Evolutionary conservation across 805 yeast species (phyloP).

Genomic region (Wilhelminamyces savonicus): DNA sequence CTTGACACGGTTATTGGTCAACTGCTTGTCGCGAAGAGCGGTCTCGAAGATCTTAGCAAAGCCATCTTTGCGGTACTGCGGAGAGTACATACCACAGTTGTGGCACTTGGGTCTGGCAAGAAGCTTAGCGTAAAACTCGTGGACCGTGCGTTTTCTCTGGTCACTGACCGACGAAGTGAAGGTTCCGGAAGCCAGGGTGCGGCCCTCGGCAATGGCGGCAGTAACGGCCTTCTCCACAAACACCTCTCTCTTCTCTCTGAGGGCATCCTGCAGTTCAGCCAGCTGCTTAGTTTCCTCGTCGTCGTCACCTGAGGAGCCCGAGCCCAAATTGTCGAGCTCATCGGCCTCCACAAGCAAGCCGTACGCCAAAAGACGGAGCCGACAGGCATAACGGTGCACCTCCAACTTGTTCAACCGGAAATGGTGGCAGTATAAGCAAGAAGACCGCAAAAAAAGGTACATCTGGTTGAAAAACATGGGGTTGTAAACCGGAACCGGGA

Average conservation of each 20-base stretch:
- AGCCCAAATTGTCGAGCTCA: conserved; percentile 61
- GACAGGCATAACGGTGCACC: conserved; percentile 70
- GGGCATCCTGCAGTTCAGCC: conserved; percentile 25
- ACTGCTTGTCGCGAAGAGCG: conserved; percentile 75
- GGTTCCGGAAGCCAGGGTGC: conserved; percentile 59
- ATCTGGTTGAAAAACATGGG: conserved; percentile 92
- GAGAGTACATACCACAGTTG: conserved; percentile 93
- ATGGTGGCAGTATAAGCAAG: conserved; percentile 87
- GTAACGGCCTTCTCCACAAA: conserved; percentile 70
- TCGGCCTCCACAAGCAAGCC: conserved; percentile 79
- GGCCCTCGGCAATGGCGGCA: conserved; percentile 70
- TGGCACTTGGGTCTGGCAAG: conserved; percentile 83
- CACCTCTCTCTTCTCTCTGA: conserved; percentile 54
- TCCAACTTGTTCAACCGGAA: conserved; percentile 68
- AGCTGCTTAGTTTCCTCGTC: conserved; percentile 45
- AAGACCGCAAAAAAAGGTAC: conserved; percentile 73
- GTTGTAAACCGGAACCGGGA: conserved; percentile 92
- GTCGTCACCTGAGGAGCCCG: conserved; percentile 25
- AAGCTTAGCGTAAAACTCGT: conserved; percentile 68
- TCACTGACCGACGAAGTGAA: conserved; percentile 81
- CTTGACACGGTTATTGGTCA: conserved; percentile 73
- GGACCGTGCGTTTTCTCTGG: conserved; percentile 71
- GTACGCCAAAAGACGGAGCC: conserved; percentile 75
- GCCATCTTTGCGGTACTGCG: conserved; percentile 92
- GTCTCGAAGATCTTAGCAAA: conserved; percentile 87